These are phyloP conservation scores for Cyclotella atomus DNA, from an alignment of 108 stramenopile species.

Conservation along the genomic window DNA sequence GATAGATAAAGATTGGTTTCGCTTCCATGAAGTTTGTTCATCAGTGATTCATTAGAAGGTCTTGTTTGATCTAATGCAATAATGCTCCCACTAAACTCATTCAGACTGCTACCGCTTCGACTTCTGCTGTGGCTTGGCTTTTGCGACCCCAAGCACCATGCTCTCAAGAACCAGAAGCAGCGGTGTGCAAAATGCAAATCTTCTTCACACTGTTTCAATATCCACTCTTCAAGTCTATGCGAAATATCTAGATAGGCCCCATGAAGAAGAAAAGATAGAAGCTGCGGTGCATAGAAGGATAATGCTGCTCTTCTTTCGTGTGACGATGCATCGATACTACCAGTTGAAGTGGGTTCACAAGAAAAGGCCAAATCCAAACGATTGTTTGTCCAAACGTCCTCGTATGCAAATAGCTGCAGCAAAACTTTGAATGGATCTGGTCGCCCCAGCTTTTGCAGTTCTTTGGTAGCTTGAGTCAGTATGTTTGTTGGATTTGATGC, in stretches of 20 bases:
- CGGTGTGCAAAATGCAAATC: slow-evolving; percentile 86
- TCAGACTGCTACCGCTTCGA: slow-evolving; percentile 18
- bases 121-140: slow-evolving; percentile 19
- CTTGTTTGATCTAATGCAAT: not conserved
- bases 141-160: slow-evolving; percentile 72
- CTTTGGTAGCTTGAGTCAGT: slow-evolving; percentile 23
- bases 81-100: not conserved
- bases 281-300: slow-evolving; percentile 82
- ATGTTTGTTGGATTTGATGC: slow-evolving; percentile 13
- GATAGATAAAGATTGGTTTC: slow-evolving; percentile 45
- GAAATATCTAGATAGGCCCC: slow-evolving; percentile 76
- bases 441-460: slow-evolving; percentile 25
- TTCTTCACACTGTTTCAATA: slow-evolving; percentile 68
- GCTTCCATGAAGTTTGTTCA: slow-evolving; percentile 34
- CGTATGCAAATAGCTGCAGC: slow-evolving; percentile 85
- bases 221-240: slow-evolving; percentile 75
- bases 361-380: slow-evolving; percentile 72
- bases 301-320: slow-evolving; percentile 58
- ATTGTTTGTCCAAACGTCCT: slow-evolving; percentile 74
- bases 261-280: slow-evolving; percentile 86
- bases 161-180: slow-evolving; percentile 88
- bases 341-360: slow-evolving; percentile 25
- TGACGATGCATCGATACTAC: slow-evolving; percentile 3
- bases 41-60: not conserved
- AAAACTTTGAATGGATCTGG: slow-evolving; percentile 78